Conservation (phyloP, 2,329 filamentous ascomycete genomes). For the Xylariales sp. region DNA sequence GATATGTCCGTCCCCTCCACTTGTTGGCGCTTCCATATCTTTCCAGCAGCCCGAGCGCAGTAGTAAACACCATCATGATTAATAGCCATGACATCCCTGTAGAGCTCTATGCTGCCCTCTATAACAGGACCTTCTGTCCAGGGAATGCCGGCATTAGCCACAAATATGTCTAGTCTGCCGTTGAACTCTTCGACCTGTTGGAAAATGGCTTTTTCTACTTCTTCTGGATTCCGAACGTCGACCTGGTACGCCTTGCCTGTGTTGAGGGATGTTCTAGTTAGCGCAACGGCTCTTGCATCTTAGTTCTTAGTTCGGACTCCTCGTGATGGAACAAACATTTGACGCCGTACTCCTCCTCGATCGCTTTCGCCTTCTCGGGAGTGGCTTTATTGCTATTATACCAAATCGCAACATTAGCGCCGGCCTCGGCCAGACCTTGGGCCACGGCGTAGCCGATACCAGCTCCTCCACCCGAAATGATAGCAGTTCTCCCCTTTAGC, state of each 20-base stretch:
- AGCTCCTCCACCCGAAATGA: slow-evolving; percentile 31
- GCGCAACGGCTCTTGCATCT: neutral
- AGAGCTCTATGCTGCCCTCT: slow-evolving; percentile 59
- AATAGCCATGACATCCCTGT: slow-evolving; percentile 63
- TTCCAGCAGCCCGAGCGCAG: slow-evolving; percentile 66
- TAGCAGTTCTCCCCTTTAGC: slow-evolving; percentile 24
- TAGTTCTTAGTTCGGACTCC: neutral
- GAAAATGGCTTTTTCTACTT: slow-evolving; percentile 46
- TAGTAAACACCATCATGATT: slow-evolving; percentile 77
- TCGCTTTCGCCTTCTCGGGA: slow-evolving; percentile 9
- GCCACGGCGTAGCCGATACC: slow-evolving; percentile 31
- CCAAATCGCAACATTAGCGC: slow-evolving; percentile 22
- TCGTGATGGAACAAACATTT: too few species aligned
- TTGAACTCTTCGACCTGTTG: slow-evolving; percentile 62
- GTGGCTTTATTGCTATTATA: slow-evolving; percentile 13
- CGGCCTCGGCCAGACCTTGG: slow-evolving; percentile 28
- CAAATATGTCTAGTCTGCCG: slow-evolving; percentile 71
- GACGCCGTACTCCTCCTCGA: slow-evolving; percentile 13
- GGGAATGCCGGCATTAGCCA: slow-evolving; percentile 73
- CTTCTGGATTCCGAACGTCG: slow-evolving; percentile 50
- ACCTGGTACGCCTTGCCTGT: slow-evolving; percentile 60
- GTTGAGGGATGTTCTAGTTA: neutral
- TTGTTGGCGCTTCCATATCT: slow-evolving; percentile 68
- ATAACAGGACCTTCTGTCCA: slow-evolving; percentile 68
- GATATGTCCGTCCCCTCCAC: slow-evolving; percentile 59